phyloP scores from a whole-genome alignment of 2,329 filamentous ascomycete species.

The Scedosporium boydii region DNA sequence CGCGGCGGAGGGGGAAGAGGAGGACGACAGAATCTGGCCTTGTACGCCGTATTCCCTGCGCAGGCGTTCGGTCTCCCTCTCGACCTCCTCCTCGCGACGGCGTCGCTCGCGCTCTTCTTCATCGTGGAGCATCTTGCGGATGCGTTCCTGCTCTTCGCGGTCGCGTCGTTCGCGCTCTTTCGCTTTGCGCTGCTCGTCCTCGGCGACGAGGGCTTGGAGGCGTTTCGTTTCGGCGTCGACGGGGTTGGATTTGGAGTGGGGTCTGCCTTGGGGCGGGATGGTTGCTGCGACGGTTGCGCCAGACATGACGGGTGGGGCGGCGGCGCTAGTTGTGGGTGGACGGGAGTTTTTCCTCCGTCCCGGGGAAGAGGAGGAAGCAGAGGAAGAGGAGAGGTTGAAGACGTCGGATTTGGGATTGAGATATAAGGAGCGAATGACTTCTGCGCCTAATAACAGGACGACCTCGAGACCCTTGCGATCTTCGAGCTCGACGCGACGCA shows the following conservation, averaged over 20 bases:
- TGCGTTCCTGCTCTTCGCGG: slow-evolving; percentile 39
- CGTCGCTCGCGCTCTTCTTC: slow-evolving; percentile 54
- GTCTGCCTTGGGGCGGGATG: slow-evolving; percentile 10
- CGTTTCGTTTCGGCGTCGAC: slow-evolving; percentile 72
- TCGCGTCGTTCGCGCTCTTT: slow-evolving; percentile 49
- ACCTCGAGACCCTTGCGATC: slow-evolving; percentile 90
- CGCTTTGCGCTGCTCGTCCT: slow-evolving; percentile 39
- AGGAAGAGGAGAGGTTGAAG: slow-evolving; percentile 58
- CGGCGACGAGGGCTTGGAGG: slow-evolving; percentile 43
- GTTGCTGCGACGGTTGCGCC: slow-evolving; percentile 16
- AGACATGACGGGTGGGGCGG: slow-evolving; percentile 25
- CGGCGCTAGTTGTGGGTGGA: slow-evolving; percentile 17
- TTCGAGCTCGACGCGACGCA: slow-evolving; percentile 83
- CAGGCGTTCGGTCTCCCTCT: slow-evolving; percentile 77
- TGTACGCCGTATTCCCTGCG: slow-evolving; percentile 56
- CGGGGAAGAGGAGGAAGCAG: background rate
- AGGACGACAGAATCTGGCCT: slow-evolving; percentile 22
- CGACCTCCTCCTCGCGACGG: slow-evolving; percentile 48
- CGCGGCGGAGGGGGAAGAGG: slow-evolving; percentile 14
- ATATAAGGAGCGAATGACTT: slow-evolving; percentile 57
- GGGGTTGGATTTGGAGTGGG: background rate
- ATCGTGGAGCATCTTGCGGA: slow-evolving; percentile 53
- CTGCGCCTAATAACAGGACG: slow-evolving; percentile 55
- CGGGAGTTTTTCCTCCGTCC: slow-evolving; percentile 23
- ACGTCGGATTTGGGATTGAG: slow-evolving; percentile 57